A percentile compares a stretch with the other conserved stretches of the same genome.
phyloP scores from a whole-genome alignment of 257 asterid species.

The Craterostigma plantagineum region DNA sequence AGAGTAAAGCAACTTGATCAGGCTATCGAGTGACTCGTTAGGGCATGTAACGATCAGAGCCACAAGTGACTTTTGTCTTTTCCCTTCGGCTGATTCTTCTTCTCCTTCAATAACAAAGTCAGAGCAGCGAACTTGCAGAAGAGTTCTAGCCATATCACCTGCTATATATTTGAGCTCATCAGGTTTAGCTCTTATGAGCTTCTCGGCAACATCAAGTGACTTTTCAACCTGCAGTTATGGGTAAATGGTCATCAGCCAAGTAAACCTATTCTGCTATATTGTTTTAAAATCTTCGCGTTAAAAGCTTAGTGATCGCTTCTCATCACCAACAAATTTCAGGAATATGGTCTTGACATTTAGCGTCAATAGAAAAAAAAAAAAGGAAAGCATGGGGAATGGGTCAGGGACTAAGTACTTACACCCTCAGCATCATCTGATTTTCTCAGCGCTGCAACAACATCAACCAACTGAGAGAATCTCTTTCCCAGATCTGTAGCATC shows the following conservation, averaged over 20 bases:
- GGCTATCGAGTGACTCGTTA: conserved; percentile 51
- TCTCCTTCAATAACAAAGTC: conserved; percentile 66
- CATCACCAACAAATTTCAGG: too few species aligned
- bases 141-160: conserved; percentile 54
- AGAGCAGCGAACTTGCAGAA: conserved; percentile 71
- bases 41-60: conserved; percentile 66
- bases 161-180: conserved; percentile 76
- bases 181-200: conserved; percentile 83
- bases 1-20: conserved; percentile 65
- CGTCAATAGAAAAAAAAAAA: too few species aligned
- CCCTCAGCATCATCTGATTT: conserved; percentile 87
- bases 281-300: too few species aligned
- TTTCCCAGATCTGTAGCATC: conserved; percentile 64
- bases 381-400: neutral
- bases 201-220: conserved; percentile 81
- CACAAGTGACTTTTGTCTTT: conserved; percentile 65
- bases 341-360: too few species aligned
- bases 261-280: too few species aligned
- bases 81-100: conserved; percentile 82
- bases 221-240: conserved; percentile 51
- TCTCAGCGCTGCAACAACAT: conserved; percentile 79
- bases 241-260: neutral
- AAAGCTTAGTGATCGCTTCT: too few species aligned
- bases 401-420: conserved; percentile 38
- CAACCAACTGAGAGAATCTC: conserved; percentile 70